Evolutionary conservation across 1,284 basidiomycete genomes (phyloP).

Genomic region (Entoloma clypeatum): DNA sequence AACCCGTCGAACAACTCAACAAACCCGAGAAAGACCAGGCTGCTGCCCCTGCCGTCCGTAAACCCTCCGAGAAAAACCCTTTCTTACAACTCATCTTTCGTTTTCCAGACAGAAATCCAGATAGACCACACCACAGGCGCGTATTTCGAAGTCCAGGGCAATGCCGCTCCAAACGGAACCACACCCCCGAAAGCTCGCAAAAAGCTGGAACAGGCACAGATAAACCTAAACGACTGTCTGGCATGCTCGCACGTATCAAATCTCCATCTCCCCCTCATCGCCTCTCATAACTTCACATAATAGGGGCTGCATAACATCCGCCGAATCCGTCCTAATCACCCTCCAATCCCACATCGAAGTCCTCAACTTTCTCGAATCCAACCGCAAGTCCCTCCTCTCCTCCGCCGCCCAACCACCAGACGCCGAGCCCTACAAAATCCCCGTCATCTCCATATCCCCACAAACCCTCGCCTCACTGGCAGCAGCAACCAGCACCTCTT

Average conservation of each 20-base stretch:
- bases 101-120: constrained; percentile 76
- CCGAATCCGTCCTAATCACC: constrained; percentile 96
- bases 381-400: constrained; percentile 39
- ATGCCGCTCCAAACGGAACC: constrained; percentile 22
- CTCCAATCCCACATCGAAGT: constrained; percentile 95
- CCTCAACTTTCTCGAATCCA: constrained; percentile 65
- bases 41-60: constrained; percentile 58
- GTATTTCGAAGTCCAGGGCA: constrained; percentile 68
- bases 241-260: constrained; percentile 69
- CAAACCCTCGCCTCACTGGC: constrained; percentile 90
- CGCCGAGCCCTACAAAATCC: constrained; percentile 43
- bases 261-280: not conserved
- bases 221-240: constrained; percentile 93
- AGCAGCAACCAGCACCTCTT: constrained; percentile 54
- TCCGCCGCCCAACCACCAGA: constrained; percentile 23
- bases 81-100: constrained; percentile 9
- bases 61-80: constrained; percentile 1
- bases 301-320: constrained; percentile 97
- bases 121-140: constrained; percentile 77
- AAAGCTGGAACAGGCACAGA: constrained; percentile 88
- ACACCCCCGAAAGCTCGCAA: constrained; percentile 33
- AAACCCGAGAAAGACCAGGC: constrained; percentile 36
- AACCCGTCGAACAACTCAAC: constrained; percentile 80
- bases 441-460: constrained; percentile 86
- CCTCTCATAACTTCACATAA: constrained; percentile 9